Conservation (phyloP, 805 yeast species). For the Suhomyces xylopsoci region DNA sequence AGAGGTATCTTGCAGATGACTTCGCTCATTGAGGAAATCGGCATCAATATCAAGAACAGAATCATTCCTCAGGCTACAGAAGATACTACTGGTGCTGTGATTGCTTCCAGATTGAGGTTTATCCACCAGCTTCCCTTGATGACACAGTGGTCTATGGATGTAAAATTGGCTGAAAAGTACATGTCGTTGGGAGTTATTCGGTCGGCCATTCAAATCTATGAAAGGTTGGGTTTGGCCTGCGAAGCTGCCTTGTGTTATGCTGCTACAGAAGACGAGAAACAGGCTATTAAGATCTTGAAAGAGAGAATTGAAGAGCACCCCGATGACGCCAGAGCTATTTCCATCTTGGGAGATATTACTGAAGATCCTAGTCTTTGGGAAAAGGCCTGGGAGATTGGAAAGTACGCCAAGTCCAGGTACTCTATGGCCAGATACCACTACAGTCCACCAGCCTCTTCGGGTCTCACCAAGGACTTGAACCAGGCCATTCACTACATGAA, state of each 20-base stretch:
- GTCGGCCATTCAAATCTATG: slow-evolving; percentile 87
- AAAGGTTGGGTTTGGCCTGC: slow-evolving; percentile 66
- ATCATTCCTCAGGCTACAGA: slow-evolving; percentile 45
- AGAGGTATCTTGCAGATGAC: slow-evolving; percentile 93
- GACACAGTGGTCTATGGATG: slow-evolving; percentile 85
- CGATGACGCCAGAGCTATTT: slow-evolving; percentile 76
- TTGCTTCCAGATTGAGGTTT: slow-evolving; percentile 58
- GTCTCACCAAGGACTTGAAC: slow-evolving; percentile 48
- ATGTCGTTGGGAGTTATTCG: slow-evolving; percentile 80
- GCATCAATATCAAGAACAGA: slow-evolving; percentile 58
- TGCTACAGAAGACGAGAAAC: slow-evolving; percentile 67
- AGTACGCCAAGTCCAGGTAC: slow-evolving; percentile 80
- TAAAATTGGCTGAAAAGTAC: slow-evolving; percentile 77
- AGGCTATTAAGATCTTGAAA: slow-evolving; percentile 60
- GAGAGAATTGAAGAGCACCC: slow-evolving; percentile 56
- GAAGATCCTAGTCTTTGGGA: slow-evolving; percentile 76
- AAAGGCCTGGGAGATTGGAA: slow-evolving; percentile 83
- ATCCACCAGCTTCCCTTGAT: slow-evolving; percentile 72
- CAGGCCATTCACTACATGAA: slow-evolving; percentile 63
- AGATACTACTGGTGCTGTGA: slow-evolving; percentile 29
- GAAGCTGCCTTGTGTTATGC: slow-evolving; percentile 92
- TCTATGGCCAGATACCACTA: slow-evolving; percentile 74
- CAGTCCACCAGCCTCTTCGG: slow-evolving; percentile 57
- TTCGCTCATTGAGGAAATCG: slow-evolving; percentile 84
- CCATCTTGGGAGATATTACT: slow-evolving; percentile 81